Conservation (phyloP, 495 filamentous ascomycete species). For the Aspergillus ostianus region DNA sequence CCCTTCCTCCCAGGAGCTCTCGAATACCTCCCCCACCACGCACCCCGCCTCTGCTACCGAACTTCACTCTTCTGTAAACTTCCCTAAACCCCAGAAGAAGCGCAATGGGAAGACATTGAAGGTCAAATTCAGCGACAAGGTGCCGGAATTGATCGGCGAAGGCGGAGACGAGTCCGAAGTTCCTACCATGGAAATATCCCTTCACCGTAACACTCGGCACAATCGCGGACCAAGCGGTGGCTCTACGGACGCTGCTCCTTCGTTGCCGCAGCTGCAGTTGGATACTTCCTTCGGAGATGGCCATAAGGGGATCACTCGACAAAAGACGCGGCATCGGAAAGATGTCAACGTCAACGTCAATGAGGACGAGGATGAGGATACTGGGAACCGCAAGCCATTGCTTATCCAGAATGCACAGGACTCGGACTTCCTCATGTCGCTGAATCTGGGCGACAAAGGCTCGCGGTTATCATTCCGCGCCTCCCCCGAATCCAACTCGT, state of each 20-base stretch:
- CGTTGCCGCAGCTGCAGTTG: conserved; percentile 29
- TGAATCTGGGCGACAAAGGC: conserved; percentile 30
- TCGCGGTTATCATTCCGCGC: conserved; percentile 45
- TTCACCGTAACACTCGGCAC: conserved; percentile 44
- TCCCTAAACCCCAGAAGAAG: conserved; percentile 29
- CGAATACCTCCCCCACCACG: conserved; percentile 18
- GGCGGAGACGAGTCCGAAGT: conserved; percentile 80
- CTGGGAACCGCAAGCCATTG: conserved; percentile 23
- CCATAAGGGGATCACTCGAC: conserved; percentile 14
- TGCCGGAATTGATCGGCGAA: conserved; percentile 78
- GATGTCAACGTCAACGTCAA: conserved; percentile 11
- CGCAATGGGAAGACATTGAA: conserved; percentile 58
- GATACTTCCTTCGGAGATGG: conserved; percentile 39
- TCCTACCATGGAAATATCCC: conserved; percentile 66
- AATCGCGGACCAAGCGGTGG: conserved; percentile 19
- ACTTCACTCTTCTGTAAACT: conserved; percentile 9
- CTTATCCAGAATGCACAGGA: conserved; percentile 35
- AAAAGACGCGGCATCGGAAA: conserved; percentile 13
- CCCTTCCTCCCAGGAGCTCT: conserved; percentile 27
- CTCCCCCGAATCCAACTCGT: conserved; percentile 44
- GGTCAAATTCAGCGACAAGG: conserved; percentile 67
- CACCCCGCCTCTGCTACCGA: conserved; percentile 21
- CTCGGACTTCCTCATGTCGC: conserved; percentile 38
- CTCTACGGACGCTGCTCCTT: conserved; percentile 11
- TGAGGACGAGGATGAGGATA: conserved; percentile 17